Evolutionary conservation across 192 early-diverging fungal species (phyloP).

Genomic region (Backusella parvicylindrica): DNA sequence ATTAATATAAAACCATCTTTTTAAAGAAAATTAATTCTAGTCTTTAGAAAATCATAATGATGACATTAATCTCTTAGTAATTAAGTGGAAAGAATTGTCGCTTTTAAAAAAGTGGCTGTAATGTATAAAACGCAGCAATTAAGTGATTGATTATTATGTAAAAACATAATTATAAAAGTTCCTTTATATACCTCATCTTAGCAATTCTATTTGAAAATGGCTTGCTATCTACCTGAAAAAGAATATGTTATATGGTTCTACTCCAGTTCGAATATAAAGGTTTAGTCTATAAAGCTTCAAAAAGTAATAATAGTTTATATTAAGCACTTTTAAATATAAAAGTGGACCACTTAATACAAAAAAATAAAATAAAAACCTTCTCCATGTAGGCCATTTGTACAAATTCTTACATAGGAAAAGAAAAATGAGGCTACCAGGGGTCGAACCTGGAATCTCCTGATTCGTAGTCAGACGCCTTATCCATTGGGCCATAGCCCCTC

Average conservation of each 20-base stretch:
- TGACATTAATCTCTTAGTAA: neutral
- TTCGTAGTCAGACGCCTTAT: constrained; percentile 59
- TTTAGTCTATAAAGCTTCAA: no score
- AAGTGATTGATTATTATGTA: no score
- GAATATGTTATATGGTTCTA: no score
- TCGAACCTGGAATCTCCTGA: constrained; percentile 61
- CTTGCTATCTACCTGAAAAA: no score
- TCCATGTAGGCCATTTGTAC: neutral
- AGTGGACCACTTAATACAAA: no score
- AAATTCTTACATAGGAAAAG: neutral
- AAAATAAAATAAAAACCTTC: neutral
- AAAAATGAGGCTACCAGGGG: constrained; percentile 45
- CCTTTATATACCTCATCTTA: neutral
- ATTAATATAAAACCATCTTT: no score
- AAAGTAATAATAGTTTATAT: no score
- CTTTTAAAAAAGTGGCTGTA: no score
- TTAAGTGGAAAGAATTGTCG: no score
- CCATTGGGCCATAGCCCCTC: constrained; percentile 60
- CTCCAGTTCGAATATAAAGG: neutral
- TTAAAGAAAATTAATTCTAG: neutral
- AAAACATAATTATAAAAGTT: no score
- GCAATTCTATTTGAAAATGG: neutral
- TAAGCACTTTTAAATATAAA: no score
- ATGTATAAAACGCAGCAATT: no score
- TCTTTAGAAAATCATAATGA: neutral